Evolutionary conservation across 306 rosid species (phyloP).

Genomic region (Styphnolobium japonicum): DNA sequence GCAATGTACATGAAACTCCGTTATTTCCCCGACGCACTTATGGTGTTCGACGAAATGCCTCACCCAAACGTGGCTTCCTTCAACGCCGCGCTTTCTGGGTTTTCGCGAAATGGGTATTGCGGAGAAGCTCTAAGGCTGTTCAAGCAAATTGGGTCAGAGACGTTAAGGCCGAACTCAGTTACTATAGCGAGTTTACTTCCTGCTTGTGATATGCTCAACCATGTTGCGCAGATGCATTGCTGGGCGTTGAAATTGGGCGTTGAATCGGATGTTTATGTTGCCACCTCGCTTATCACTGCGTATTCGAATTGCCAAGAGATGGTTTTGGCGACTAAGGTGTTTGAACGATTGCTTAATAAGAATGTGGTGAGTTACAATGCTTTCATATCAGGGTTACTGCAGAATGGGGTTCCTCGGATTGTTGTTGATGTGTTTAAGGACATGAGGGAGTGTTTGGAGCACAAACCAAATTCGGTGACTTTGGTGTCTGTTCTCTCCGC

Average conservation of each 20-base stretch:
- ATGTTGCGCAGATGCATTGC: constrained; percentile 51
- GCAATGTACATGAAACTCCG: constrained; percentile 30
- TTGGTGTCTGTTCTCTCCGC: constrained; percentile 58
- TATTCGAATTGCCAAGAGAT: constrained; percentile 44
- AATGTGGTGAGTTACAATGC: constrained; percentile 74
- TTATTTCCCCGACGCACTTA: constrained; percentile 39
- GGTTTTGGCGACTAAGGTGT: constrained; percentile 46
- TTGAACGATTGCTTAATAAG: constrained; percentile 42
- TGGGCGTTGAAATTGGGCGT: constrained; percentile 67
- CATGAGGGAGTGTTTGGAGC: constrained; percentile 32
- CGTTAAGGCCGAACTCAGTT: constrained; percentile 52
- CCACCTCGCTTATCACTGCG: constrained; percentile 55
- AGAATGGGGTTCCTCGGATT: constrained; percentile 38
- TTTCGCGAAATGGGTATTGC: constrained; percentile 38
- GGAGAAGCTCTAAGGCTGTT: constrained; percentile 43
- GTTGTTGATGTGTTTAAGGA: constrained; percentile 58
- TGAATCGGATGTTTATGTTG: constrained; percentile 54
- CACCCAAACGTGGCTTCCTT: constrained; percentile 45
- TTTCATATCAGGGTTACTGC: constrained; percentile 54
- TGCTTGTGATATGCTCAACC: constrained; percentile 23
- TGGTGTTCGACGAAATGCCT: constrained; percentile 65
- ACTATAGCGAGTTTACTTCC: constrained; percentile 50
- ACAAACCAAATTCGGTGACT: constrained; percentile 47
- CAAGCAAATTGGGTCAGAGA: constrained; percentile 24
- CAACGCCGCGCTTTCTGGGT: constrained; percentile 57